A percentile compares a stretch with the other conserved stretches of the same genome.
These are phyloP conservation scores for Boletus sp. DNA, from an alignment of 1,284 basidiomycete genomes.

Conservation along the genomic window DNA sequence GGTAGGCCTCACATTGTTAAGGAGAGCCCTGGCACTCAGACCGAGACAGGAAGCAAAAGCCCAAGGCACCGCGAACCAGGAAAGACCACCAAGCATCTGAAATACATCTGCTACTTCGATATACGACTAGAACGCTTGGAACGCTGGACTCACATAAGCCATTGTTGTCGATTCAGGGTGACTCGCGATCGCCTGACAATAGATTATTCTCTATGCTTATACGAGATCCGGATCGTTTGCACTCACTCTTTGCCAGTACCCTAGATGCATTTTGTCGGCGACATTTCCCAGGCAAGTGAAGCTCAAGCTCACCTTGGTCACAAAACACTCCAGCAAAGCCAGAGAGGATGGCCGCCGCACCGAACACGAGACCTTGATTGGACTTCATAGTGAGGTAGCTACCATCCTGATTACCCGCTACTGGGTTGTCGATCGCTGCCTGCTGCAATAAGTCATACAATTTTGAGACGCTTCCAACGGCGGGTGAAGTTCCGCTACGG, in stretches of 20 bases:
- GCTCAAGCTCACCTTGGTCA: slow-evolving; percentile 40
- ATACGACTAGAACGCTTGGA: not conserved
- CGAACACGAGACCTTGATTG: slow-evolving; percentile 52
- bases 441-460: slow-evolving; percentile 45
- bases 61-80: slow-evolving; percentile 59
- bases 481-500: slow-evolving; percentile 40
- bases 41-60: slow-evolving; percentile 57
- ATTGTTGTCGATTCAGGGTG: slow-evolving; percentile 47
- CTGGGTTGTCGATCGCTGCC: slow-evolving; percentile 42
- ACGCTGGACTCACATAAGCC: slow-evolving; percentile 39
- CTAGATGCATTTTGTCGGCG: slow-evolving; percentile 19
- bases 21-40: slow-evolving; percentile 49
- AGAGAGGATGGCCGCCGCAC: slow-evolving; percentile 42
- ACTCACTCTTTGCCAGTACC: slow-evolving; percentile 49
- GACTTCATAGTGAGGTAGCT: slow-evolving; percentile 60
- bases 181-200: slow-evolving; percentile 43
- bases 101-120: not conserved
- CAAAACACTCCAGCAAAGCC: slow-evolving; percentile 49
- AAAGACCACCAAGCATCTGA: slow-evolving; percentile 56
- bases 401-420: slow-evolving; percentile 48
- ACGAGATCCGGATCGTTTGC: not conserved
- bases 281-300: not conserved
- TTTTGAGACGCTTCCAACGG: slow-evolving; percentile 39
- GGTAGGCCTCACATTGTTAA: slow-evolving; percentile 36
- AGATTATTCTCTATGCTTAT: not conserved